A percentile compares a stretch with the other conserved stretches of the same genome.
Evolutionary conservation across 345 rosid species (phyloP).

Genomic region (Lepidium didymum): DNA sequence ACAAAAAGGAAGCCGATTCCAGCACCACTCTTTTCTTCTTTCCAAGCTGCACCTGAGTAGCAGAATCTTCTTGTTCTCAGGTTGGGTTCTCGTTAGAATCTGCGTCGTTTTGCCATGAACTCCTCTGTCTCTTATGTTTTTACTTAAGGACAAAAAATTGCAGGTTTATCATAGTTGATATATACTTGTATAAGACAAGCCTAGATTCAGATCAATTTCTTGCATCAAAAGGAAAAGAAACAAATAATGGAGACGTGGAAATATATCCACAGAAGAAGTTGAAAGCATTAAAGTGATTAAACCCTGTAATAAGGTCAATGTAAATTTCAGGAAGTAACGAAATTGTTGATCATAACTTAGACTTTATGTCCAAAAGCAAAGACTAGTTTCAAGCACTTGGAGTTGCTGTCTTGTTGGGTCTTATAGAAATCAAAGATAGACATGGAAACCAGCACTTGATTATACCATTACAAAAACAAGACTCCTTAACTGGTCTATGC

Average conservation of each 20-base stretch:
- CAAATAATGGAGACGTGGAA: neutral
- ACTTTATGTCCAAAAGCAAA: conserved; percentile 24
- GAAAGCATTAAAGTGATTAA: neutral
- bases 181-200: neutral
- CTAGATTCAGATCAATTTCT: neutral
- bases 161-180: neutral
- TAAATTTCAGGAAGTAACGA: neutral
- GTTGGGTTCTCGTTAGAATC: too few relatives aligned
- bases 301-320: neutral
- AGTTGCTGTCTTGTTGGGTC: conserved; percentile 54
- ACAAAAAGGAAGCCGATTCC: too few relatives aligned
- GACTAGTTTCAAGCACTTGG: conserved; percentile 61
- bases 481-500: conserved; percentile 47
- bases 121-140: too few relatives aligned
- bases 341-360: neutral
- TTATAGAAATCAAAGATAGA: conserved; percentile 57
- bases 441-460: conserved; percentile 3
- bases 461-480: neutral
- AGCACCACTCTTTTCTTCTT: too few relatives aligned
- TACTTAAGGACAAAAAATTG: neutral
- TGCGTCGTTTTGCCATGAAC: too few relatives aligned
- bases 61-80: too few relatives aligned
- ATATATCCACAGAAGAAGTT: neutral
- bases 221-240: neutral
- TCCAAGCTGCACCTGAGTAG: too few relatives aligned